These are phyloP conservation scores for Umbelopsis isabellina DNA, from an alignment of 192 early-diverging fungal species.

Conservation along the genomic window DNA sequence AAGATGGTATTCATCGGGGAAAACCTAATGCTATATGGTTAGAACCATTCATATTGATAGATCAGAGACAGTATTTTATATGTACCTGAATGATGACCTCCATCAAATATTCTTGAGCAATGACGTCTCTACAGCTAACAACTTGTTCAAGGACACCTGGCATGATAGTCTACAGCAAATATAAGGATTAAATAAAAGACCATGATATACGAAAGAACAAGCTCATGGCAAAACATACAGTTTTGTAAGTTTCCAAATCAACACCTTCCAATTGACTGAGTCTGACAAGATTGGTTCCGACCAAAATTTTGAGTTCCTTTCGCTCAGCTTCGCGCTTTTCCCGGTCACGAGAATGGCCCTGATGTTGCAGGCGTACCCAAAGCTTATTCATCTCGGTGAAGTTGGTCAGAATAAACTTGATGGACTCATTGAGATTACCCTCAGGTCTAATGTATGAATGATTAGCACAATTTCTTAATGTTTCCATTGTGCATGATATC, in stretches of 20 bases:
- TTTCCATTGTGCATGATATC: too few species aligned
- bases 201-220: background rate
- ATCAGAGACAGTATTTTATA: background rate
- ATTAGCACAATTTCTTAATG: background rate
- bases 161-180: constrained; percentile 67
- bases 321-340: constrained; percentile 96
- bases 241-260: constrained; percentile 81
- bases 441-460: constrained; percentile 56
- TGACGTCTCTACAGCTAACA: constrained; percentile 94
- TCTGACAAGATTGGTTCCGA: constrained; percentile 96
- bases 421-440: constrained; percentile 90
- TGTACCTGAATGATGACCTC: constrained; percentile 96
- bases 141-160: constrained; percentile 95
- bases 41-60: background rate
- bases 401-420: constrained; percentile 95
- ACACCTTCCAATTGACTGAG: constrained; percentile 91
- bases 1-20: constrained; percentile 96
- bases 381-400: constrained; percentile 99
- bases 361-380: constrained; percentile 98
- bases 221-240: constrained; percentile 42
- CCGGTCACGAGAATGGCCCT: constrained; percentile 91
- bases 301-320: constrained; percentile 90
- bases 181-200: background rate
- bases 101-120: constrained; percentile 99
- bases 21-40: constrained; percentile 58